These are phyloP conservation scores for Striga hermonthica DNA, from an alignment of 305 asterid genomes.

Conservation along the genomic window DNA sequence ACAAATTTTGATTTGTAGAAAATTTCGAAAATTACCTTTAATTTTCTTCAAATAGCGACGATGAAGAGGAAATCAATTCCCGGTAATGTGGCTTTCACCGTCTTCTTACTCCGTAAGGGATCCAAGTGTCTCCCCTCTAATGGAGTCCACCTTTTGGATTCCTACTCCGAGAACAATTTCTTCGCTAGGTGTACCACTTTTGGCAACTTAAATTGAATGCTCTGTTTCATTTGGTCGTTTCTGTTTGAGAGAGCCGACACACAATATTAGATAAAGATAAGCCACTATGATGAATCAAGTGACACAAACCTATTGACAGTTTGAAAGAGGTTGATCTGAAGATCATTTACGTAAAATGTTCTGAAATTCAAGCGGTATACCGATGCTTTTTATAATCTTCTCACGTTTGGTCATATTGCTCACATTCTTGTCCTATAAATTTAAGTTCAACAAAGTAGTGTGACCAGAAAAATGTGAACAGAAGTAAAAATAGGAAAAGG, in stretches of 20 bases:
- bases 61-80: too few relatives aligned
- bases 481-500: slow-evolving; percentile 15
- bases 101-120: too few relatives aligned
- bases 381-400: slow-evolving; percentile 78
- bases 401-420: slow-evolving; percentile 73
- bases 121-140: too few relatives aligned
- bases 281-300: slow-evolving; percentile 22
- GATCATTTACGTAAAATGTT: slow-evolving; percentile 4
- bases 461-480: slow-evolving; percentile 11
- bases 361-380: slow-evolving; percentile 43
- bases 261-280: slow-evolving; percentile 21
- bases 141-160: too few relatives aligned
- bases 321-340: slow-evolving; percentile 18
- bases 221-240: slow-evolving; percentile 85
- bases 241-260: slow-evolving; percentile 60
- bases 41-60: too few relatives aligned
- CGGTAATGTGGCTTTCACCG: too few relatives aligned
- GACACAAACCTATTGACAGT: slow-evolving; percentile 13
- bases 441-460: slow-evolving; percentile 22
- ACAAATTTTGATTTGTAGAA: too few relatives aligned
- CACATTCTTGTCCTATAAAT: slow-evolving; percentile 68
- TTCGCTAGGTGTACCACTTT: slow-evolving; percentile 67
- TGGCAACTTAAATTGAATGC: slow-evolving; percentile 64
- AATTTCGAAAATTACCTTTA: too few relatives aligned
- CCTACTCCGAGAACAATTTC: too few relatives aligned